Conservation (phyloP, 1,139 yeast genomes). For the Wickerhamomyces sp. region DNA sequence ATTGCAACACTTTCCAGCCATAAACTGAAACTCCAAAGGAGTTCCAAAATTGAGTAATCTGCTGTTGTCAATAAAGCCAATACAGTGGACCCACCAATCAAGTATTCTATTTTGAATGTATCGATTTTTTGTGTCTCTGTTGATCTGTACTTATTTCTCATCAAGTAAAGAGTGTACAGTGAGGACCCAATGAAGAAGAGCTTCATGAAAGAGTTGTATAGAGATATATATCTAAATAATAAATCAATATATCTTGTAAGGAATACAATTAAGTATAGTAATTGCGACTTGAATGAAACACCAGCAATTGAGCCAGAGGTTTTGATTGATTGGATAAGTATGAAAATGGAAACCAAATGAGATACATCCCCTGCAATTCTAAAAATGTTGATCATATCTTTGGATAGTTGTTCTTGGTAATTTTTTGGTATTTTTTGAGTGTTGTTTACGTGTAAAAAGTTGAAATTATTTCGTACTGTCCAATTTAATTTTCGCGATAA, state of each 20-base stretch:
- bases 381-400: constrained; percentile 39
- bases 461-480: too few species aligned
- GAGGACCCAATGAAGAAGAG: constrained; percentile 74
- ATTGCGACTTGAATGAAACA: constrained; percentile 84
- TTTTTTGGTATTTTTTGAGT: background rate
- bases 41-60: constrained; percentile 56
- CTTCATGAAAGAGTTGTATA: constrained; percentile 81
- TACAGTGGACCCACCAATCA: constrained; percentile 59
- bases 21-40: constrained; percentile 70
- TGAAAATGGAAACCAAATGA: constrained; percentile 75
- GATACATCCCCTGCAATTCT: constrained; percentile 66
- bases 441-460: background rate
- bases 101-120: constrained; percentile 70
- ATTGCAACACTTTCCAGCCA: constrained; percentile 93
- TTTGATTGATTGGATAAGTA: constrained; percentile 69
- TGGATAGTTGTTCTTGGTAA: background rate
- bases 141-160: constrained; percentile 55
- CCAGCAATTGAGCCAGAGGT: constrained; percentile 70
- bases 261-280: constrained; percentile 72
- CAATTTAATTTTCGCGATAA: too few species aligned
- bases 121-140: constrained; percentile 60
- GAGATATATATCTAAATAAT: constrained; percentile 48
- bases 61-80: constrained; percentile 64
- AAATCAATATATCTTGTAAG: constrained; percentile 63
- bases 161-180: constrained; percentile 66